Conservation (phyloP, 1,284 basidiomycete species). For the Boletus subluridellus region DNA sequence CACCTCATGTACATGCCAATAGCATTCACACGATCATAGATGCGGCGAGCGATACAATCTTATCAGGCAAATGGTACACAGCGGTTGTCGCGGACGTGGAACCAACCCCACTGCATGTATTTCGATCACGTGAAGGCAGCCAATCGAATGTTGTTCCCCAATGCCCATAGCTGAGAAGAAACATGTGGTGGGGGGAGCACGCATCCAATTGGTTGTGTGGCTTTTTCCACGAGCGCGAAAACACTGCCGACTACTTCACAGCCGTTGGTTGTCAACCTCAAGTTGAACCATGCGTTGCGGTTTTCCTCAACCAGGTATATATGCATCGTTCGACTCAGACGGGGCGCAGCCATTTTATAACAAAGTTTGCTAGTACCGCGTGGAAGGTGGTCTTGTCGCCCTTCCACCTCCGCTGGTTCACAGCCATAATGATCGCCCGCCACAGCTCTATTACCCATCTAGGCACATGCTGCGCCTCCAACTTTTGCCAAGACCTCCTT, state of each 20-base stretch:
- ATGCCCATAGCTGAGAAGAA: neutral
- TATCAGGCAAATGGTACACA: neutral
- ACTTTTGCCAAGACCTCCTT: neutral
- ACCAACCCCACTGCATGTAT: neutral
- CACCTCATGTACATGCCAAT: neutral
- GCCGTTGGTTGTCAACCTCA: no score
- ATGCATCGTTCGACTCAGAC: no score
- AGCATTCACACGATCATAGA: neutral
- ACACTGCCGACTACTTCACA: no score
- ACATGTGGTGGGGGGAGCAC: neutral
- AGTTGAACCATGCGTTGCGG: no score
- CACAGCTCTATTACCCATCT: no score
- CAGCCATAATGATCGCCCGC: no score
- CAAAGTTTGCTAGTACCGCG: no score
- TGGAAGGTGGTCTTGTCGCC: no score
- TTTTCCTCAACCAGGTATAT: no score
- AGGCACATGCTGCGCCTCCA: neutral
- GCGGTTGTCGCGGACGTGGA: neutral
- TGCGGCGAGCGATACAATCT: neutral
- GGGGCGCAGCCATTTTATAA: no score
- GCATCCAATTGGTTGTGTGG: neutral
- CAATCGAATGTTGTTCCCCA: neutral
- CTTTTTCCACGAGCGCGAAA: neutral
- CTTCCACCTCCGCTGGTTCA: no score
- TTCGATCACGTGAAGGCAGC: neutral